These are phyloP conservation scores for Pythium aquatile DNA, from an alignment of 352 stramenopile species.

Conservation along the genomic window DNA sequence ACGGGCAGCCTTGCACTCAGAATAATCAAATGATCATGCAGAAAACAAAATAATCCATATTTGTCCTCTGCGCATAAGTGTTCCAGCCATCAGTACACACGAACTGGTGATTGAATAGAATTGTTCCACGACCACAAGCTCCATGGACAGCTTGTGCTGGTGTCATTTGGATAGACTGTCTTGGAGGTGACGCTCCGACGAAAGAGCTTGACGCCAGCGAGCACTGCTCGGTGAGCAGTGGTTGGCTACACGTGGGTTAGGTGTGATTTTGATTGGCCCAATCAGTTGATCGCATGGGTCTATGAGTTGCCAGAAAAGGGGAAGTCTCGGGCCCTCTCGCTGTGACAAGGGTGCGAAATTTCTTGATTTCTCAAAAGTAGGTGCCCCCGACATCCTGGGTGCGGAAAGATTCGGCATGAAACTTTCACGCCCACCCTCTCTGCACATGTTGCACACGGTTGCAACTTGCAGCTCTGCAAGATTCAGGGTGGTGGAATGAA, in stretches of 20 bases:
- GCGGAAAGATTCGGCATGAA: constrained; percentile 11
- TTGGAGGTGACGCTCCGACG: neutral
- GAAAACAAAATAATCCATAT: neutral
- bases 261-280: constrained; percentile 2
- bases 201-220: neutral
- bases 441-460: neutral
- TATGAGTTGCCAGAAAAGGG: constrained; percentile 5
- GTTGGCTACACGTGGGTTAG: constrained; percentile 7
- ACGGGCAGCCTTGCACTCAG: no score
- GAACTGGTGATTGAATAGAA: neutral
- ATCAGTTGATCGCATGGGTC: neutral
- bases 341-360: constrained; percentile 2
- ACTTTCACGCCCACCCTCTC: neutral
- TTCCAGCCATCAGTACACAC: neutral
- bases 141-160: neutral
- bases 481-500: neutral
- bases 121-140: neutral
- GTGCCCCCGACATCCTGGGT: neutral
- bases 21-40: no score
- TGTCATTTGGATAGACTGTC: neutral
- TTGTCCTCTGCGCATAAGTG: neutral
- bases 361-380: neutral
- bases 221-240: no score
- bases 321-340: neutral
- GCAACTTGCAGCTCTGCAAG: neutral